Conservation (phyloP, 305 asterid species). For the Solanum chacoense region DNA sequence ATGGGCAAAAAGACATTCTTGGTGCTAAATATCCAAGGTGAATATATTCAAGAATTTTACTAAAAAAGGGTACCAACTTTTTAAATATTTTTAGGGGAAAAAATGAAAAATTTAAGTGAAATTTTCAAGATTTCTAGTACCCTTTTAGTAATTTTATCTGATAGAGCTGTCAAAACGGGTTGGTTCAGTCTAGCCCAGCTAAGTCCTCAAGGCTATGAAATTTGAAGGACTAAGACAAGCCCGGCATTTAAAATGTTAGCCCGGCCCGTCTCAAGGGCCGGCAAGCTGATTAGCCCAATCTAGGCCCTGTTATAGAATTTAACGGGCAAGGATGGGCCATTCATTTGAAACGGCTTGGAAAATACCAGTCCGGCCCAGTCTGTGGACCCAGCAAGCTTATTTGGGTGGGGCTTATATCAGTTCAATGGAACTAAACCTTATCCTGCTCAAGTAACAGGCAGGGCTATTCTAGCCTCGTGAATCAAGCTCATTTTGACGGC, state of each 20-base stretch:
- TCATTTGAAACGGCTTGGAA: not conserved
- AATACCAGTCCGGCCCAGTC: not conserved
- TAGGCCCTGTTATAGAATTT: not conserved
- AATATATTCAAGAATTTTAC: not conserved
- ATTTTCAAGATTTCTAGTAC: not conserved
- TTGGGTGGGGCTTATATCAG: not conserved
- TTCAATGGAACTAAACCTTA: not conserved
- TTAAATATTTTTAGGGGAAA: not conserved
- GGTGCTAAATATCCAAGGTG: slow-evolving; percentile 72
- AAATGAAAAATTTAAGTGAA: too few relatives aligned
- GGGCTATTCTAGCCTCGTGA: not conserved
- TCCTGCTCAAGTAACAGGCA: not conserved
- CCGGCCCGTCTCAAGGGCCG: not conserved
- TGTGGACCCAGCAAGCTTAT: too few relatives aligned
- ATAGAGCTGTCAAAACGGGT: not conserved
- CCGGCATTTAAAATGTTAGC: not conserved
- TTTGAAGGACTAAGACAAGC: not conserved
- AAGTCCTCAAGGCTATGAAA: not conserved
- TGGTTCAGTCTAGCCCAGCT: not conserved
- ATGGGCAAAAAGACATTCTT: slow-evolving; percentile 79
- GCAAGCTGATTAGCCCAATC: not conserved
- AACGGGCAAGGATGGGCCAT: not conserved
- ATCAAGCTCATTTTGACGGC: not conserved
- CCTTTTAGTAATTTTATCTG: not conserved
- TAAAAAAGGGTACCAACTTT: not conserved